These are phyloP conservation scores for Rubroboletus pulcherrimus DNA, from an alignment of 768 basidiomycete genomes.

Conservation along the genomic window DNA sequence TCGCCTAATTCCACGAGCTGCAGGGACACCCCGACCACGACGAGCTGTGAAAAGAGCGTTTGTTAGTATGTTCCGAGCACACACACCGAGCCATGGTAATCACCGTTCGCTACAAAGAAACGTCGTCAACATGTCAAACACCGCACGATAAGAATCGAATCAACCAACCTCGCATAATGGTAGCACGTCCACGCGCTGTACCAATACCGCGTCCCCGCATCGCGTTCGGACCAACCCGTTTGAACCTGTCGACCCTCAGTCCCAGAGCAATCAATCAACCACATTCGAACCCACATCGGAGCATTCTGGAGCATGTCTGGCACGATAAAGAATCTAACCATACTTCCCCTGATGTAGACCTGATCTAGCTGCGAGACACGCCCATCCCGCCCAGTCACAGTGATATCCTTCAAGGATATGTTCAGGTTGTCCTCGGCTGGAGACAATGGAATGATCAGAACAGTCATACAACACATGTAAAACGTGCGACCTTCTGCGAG, in stretches of 20 bases:
- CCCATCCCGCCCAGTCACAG: constrained; percentile 96
- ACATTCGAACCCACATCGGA: constrained; percentile 71
- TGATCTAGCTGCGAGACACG: constrained; percentile 98
- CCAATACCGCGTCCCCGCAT: constrained; percentile 99
- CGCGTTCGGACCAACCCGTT: constrained; percentile 95
- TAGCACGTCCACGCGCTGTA: constrained; percentile 96
- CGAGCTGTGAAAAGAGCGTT: constrained; percentile 51
- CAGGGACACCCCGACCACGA: constrained; percentile 79
- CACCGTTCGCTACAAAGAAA: constrained; percentile 68
- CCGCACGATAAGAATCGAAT: constrained; percentile 3
- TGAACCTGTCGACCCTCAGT: constrained; percentile 68
- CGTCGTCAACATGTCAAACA: constrained; percentile 11
- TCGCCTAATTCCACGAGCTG: constrained; percentile 77
- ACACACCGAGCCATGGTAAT: constrained; percentile 13
- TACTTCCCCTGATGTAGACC: constrained; percentile 97
- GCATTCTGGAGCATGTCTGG: constrained; percentile 99
- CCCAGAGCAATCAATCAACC: constrained; percentile 1
- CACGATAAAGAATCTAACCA: constrained; percentile 98
- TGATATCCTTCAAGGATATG: constrained; percentile 93
- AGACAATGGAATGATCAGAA: constrained; percentile 17
- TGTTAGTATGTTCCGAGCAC: constrained; percentile 12
- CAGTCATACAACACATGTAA: constrained; percentile 7
- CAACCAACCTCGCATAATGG: constrained; percentile 90
- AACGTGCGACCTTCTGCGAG: constrained; percentile 75
- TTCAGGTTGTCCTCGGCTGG: constrained; percentile 98